Base-by-base conservation (phyloP, 306 rosid genomes). In the Benincasa hispida region DNA sequence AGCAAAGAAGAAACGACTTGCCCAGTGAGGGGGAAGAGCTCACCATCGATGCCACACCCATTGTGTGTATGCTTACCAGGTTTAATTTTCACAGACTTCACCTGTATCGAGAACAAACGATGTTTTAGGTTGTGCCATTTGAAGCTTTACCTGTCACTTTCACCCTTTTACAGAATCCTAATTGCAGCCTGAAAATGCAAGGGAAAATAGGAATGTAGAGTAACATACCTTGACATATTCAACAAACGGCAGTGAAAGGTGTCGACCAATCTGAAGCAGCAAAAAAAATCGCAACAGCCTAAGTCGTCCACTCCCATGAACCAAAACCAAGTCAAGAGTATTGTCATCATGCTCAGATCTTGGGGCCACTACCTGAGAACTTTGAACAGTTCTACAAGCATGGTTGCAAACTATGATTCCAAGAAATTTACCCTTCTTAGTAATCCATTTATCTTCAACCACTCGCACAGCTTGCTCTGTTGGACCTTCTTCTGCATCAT, bases 41-140 rank as follows among this genome's bases (percentile, higher is more conserved):
- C 99, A 61, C 99, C 99, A 87, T 94, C 99, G 82, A 94, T 94
- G 56, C 99, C 99, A 75, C 99, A 94, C 9, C 99, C 92, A 18
- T 85, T 88, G 81, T 92, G 95, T 60, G 88, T 88, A 86, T 88
- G 98, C 87, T 94, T 92, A 74, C 89, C 97, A 10, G 91, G 80
- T 83, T 90, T 89, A 76, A 94, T 89, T 90, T 89, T 94, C 85
- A 94, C 97, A 0, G 93, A 89, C 80, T 88, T 94, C 41, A 87
- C 99, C 99, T 94, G 89, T 85, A 88, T 79, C 75, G 59, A 56
- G 80, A 28, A 25, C 27, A 25, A 47, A 27, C 9, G 1, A 15
- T 10, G 58, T 47, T 70, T 25, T 27, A 70, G 24, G 58, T 72
- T 28, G 12, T 10, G 15, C 21, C 17, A n/a, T 11, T 47, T 35